A percentile compares a stretch with the other conserved stretches of the same genome.
Conservation (phyloP, 1,139 yeast genomes). For the Yamadazyma songkhlaensis region DNA sequence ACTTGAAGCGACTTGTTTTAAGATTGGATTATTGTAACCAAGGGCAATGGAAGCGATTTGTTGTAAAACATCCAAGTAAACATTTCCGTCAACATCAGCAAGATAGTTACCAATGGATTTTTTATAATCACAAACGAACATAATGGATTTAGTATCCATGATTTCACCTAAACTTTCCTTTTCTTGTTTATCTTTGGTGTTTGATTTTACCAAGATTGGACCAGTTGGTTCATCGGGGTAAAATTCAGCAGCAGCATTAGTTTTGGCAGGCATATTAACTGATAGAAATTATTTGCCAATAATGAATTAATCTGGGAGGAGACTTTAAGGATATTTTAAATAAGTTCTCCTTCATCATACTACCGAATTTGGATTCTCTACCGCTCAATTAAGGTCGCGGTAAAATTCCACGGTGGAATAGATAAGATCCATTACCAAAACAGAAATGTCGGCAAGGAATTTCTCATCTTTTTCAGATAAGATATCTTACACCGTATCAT, state of each 20-base stretch:
- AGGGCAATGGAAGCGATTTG: slow-evolving; percentile 69
- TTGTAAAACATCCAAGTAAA: slow-evolving; percentile 57
- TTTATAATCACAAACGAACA: slow-evolving; percentile 60
- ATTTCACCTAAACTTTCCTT: slow-evolving; percentile 50
- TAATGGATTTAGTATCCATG: slow-evolving; percentile 63
- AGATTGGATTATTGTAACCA: slow-evolving; percentile 67
- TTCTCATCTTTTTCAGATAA: too few species aligned
- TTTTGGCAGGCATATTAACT: slow-evolving; percentile 5
- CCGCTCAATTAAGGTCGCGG: too few species aligned
- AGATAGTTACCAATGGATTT: slow-evolving; percentile 64
- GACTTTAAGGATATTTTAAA: too few species aligned
- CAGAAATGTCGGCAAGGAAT: too few species aligned
- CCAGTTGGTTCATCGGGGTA: slow-evolving; percentile 7
- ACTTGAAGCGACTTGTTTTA: slow-evolving; percentile 53
- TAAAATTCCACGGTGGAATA: too few species aligned
- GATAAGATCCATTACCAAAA: too few species aligned
- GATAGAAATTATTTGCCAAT: not conserved
- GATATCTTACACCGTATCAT: too few species aligned
- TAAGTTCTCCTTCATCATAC: too few species aligned
- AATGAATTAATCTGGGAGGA: not conserved
- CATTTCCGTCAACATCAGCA: slow-evolving; percentile 65
- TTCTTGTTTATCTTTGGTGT: slow-evolving; percentile 33
- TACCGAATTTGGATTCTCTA: too few species aligned
- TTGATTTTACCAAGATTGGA: slow-evolving; percentile 13
- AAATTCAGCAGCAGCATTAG: not conserved